A percentile compares a stretch with the other conserved stretches of the same genome.
phyloP scores from a whole-genome alignment of 306 rosid genomes.

The Quercus gilva region DNA sequence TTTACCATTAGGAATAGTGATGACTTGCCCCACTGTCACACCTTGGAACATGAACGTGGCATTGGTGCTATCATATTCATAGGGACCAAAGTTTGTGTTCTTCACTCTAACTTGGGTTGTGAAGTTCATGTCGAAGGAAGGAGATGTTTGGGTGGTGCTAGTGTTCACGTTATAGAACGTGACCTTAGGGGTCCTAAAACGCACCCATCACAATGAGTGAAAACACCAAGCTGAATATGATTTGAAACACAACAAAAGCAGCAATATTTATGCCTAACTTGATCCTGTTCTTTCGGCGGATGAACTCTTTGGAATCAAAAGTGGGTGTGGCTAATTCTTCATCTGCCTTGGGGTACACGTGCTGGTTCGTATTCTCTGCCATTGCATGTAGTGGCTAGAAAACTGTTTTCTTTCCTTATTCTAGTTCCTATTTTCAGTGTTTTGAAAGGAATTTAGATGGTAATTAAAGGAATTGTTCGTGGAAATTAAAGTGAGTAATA shows the following conservation, averaged over 20 bases:
- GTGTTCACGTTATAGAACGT: neutral
- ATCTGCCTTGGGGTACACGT: slow-evolving; percentile 15
- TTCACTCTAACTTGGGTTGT: slow-evolving; percentile 2
- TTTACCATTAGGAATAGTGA: neutral
- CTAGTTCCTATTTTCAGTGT: no score
- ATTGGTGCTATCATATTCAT: neutral
- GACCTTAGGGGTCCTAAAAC: slow-evolving; percentile 11
- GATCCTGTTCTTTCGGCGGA: slow-evolving; percentile 8
- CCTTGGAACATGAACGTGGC: neutral
- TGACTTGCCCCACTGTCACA: neutral
- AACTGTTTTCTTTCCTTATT: no score
- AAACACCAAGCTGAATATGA: slow-evolving; percentile 1
- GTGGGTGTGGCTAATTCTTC: neutral
- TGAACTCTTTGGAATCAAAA: neutral
- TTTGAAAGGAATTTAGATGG: no score
- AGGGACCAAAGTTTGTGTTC: slow-evolving; percentile 14
- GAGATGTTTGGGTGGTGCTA: neutral
- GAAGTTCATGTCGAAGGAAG: slow-evolving; percentile 10
- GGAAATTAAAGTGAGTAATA: no score
- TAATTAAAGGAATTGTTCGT: no score
- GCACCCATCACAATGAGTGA: slow-evolving; percentile 14
- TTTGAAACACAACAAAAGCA: slow-evolving; percentile 21
- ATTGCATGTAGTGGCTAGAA: no score
- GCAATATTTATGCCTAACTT: neutral
- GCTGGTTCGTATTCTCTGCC: neutral